These are phyloP conservation scores for Mycena kentingensis DNA, from an alignment of 768 basidiomycete species.

Conservation along the genomic window DNA sequence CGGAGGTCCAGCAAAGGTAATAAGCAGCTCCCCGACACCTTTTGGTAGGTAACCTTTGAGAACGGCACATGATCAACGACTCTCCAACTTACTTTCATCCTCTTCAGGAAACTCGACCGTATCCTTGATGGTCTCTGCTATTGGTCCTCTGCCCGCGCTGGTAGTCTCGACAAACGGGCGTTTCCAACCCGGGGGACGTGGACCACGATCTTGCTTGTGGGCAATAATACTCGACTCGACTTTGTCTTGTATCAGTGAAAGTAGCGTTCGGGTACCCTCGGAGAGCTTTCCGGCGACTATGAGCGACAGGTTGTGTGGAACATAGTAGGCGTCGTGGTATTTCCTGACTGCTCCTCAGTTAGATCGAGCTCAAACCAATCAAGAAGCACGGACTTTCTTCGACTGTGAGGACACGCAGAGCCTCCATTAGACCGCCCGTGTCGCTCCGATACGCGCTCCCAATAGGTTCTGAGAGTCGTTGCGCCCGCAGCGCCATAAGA, in stretches of 20 bases:
- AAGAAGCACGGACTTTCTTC: constrained; percentile 72
- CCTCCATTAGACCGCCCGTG: constrained; percentile 95
- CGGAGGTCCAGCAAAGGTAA: constrained; percentile 79
- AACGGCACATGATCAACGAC: background rate
- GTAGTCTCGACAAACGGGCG: constrained; percentile 91
- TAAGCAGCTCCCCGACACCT: constrained; percentile 79
- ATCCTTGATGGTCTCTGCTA: constrained; percentile 55
- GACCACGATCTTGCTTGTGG: constrained; percentile 72
- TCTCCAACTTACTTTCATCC: constrained; percentile 75
- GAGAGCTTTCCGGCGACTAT: constrained; percentile 88
- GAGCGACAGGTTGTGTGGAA: constrained; percentile 90
- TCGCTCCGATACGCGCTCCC: constrained; percentile 95
- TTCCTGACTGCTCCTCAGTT: constrained; percentile 90
- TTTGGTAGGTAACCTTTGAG: background rate
- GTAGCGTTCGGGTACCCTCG: constrained; percentile 70
- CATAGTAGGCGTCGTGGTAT: constrained; percentile 88
- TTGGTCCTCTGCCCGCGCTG: constrained; percentile 61
- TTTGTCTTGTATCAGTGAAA: constrained; percentile 78
- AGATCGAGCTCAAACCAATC: constrained; percentile 8
- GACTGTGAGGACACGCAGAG: constrained; percentile 78
- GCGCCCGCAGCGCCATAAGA: constrained; percentile 84
- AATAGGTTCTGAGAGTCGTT: constrained; percentile 77
- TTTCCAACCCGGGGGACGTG: constrained; percentile 81
- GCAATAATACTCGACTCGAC: constrained; percentile 81
- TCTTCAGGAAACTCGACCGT: constrained; percentile 93